Conservation (phyloP, 1,139 yeast genomes). For the Kodamaea suecica region DNA sequence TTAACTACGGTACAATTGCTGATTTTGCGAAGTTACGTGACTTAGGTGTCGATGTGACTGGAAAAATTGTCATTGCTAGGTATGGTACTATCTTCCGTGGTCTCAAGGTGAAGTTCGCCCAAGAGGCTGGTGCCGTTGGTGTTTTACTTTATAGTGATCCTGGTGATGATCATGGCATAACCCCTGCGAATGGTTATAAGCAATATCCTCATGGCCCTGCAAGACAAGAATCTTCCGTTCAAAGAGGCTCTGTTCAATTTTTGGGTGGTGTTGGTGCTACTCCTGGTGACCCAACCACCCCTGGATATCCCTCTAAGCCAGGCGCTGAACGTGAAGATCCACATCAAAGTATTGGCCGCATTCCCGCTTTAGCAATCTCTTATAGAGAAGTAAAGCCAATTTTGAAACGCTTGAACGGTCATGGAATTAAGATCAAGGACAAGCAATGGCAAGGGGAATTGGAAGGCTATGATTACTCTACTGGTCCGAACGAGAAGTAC, state of each 20-base stretch:
- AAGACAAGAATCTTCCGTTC: conserved; percentile 43
- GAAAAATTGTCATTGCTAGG: conserved; percentile 42
- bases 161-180: conserved; percentile 42
- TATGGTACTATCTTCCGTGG: conserved; percentile 45
- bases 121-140: conserved; percentile 46
- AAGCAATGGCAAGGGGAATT: conserved; percentile 41
- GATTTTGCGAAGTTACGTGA: conserved; percentile 35
- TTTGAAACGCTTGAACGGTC: conserved; percentile 39
- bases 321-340: conserved; percentile 47
- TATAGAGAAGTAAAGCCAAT: conserved; percentile 48
- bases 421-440: conserved; percentile 23
- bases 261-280: conserved; percentile 54
- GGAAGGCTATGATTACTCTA: conserved; percentile 39
- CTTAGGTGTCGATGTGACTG: conserved; percentile 36
- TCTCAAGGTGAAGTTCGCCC: conserved; percentile 47
- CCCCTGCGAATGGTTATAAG: conserved; percentile 43
- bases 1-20: conserved; percentile 37
- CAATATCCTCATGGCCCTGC: conserved; percentile 48
- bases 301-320: conserved; percentile 71
- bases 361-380: conserved; percentile 47
- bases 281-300: conserved; percentile 92
- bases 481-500: conserved; percentile 48
- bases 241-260: conserved; percentile 78
- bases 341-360: conserved; percentile 39
- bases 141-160: conserved; percentile 45